phyloP scores from a whole-genome alignment of 495 filamentous ascomycete species.

The Talaromyces trachyspermus region DNA sequence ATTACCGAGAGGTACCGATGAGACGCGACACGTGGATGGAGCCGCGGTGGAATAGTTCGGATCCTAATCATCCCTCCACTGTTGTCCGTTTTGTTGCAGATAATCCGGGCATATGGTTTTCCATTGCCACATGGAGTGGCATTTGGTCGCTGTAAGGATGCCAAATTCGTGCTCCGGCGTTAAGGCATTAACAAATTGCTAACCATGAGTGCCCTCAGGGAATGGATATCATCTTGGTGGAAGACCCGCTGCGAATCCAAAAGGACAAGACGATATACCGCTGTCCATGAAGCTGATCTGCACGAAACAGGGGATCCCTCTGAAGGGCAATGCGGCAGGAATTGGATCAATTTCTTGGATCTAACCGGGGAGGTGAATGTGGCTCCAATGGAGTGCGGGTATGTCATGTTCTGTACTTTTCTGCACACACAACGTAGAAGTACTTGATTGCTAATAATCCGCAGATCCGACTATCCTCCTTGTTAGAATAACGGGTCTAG shows the following conservation, averaged over 20 bases:
- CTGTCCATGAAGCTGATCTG: not conserved
- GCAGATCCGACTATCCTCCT: too few species aligned
- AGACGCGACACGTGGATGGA: constrained; percentile 50
- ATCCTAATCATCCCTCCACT: constrained; percentile 45
- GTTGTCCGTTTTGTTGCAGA: constrained; percentile 61
- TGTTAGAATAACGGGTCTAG: too few species aligned
- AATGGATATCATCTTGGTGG: constrained; percentile 35
- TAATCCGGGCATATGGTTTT: constrained; percentile 54
- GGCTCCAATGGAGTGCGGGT: not conserved
- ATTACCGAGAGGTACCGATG: constrained; percentile 40
- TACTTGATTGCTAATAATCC: too few species aligned
- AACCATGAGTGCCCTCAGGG: constrained; percentile 27
- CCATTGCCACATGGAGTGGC: constrained; percentile 66
- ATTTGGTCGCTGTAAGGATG: constrained; percentile 15
- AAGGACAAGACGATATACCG: not conserved
- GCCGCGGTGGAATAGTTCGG: too few species aligned
- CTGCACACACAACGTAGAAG: too few species aligned
- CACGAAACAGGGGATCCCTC: not conserved
- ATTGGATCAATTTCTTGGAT: not conserved
- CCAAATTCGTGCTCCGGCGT: not conserved
- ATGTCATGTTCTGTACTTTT: too few species aligned
- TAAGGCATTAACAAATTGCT: not conserved
- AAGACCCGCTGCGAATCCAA: constrained; percentile 30
- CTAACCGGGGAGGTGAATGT: not conserved
- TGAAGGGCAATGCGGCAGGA: not conserved